Percentiles rank a stretch among this genome's conserved stretches.
Evolutionary conservation across 2,329 filamentous ascomycete species (phyloP).

Genomic region (Tolypocladium cylindrosporum): DNA sequence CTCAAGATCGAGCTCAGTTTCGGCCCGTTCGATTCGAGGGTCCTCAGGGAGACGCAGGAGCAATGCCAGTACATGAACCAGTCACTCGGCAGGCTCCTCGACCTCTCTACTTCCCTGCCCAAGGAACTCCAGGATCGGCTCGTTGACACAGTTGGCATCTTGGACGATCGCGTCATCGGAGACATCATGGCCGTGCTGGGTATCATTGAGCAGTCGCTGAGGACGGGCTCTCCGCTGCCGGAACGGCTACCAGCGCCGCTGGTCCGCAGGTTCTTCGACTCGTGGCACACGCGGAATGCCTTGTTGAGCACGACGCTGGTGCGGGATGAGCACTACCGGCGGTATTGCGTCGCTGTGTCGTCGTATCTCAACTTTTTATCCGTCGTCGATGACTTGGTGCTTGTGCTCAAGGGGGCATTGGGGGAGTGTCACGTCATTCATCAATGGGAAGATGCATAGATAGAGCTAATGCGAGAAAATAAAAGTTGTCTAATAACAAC

Average conservation of each 20-base stretch:
- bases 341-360: constrained; percentile 35
- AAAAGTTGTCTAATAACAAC: neutral
- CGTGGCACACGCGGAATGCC: constrained; percentile 11
- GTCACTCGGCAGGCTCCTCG: constrained; percentile 18
- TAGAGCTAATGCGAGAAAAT: fast-evolving
- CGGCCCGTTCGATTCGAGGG: constrained; percentile 18
- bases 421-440: constrained; percentile 29
- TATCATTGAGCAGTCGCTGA: constrained; percentile 34
- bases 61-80: constrained; percentile 23
- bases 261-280: constrained; percentile 22
- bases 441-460: constrained; percentile 6
- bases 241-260: constrained; percentile 37
- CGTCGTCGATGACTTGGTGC: constrained; percentile 32
- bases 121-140: constrained; percentile 29
- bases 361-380: constrained; percentile 32
- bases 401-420: constrained; percentile 30
- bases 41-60: constrained; percentile 17
- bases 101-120: constrained; percentile 25
- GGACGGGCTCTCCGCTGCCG: constrained; percentile 35
- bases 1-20: constrained; percentile 20
- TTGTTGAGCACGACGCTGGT: constrained; percentile 22
- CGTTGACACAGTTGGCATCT: constrained; percentile 23
- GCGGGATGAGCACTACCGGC: constrained; percentile 30
- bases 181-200: constrained; percentile 40
- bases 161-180: constrained; percentile 32